A percentile compares a stretch with the other conserved stretches of the same genome.
phyloP scores from a whole-genome alignment of 208 protist species.

The Trichomonas gallinae region DNA sequence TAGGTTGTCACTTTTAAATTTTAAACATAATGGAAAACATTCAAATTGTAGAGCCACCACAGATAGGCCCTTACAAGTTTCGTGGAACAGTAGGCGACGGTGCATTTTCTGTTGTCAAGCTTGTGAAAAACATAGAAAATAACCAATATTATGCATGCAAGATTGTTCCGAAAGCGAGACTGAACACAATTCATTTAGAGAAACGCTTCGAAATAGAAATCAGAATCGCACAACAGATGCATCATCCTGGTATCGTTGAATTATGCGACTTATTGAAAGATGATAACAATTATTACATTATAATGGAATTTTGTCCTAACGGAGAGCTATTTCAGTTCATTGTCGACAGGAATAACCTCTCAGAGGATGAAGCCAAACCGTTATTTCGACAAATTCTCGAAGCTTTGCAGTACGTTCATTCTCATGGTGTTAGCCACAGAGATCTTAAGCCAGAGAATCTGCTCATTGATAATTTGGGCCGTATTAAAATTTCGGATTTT shows the following conservation, averaged over 20 bases:
- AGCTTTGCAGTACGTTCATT: neutral
- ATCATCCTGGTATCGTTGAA: neutral
- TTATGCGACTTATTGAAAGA: neutral
- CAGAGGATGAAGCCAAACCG: neutral
- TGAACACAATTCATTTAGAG: neutral
- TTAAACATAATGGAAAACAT: neutral
- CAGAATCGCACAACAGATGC: neutral
- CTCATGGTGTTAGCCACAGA: neutral
- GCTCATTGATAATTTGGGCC: neutral
- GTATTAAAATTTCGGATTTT: neutral
- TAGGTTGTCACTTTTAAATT: neutral
- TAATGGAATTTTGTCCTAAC: neutral
- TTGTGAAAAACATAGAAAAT: neutral
- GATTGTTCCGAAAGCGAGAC: neutral
- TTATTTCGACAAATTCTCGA: neutral
- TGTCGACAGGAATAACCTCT: neutral
- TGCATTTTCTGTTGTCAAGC: neutral
- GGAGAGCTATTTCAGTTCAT: neutral
- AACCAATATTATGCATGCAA: slow-evolving; percentile 6
- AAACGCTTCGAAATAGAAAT: neutral
- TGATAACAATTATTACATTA: neutral
- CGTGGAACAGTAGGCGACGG: neutral
- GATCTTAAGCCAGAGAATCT: neutral
- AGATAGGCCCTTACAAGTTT: neutral
- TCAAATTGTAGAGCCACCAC: neutral